Evolutionary conservation across 192 early-diverging fungal species (phyloP), one percentile per base, ranked within the genome.

Genomic region (Lunasporangiospora selenospora): DNA sequence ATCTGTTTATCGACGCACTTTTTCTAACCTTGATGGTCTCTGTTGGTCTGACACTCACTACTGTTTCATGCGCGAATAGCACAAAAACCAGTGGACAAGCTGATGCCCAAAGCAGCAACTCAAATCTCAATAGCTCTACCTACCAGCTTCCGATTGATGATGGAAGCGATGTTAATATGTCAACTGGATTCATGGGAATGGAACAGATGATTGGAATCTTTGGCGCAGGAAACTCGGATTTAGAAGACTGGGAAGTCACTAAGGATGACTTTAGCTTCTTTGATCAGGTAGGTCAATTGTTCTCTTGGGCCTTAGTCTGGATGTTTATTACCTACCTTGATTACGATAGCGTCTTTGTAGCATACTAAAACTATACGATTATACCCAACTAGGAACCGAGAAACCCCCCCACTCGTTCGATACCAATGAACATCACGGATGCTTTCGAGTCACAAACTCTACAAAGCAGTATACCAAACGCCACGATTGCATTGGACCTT

Each of bases 241-340:
- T 73, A 3, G 67, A 42, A 8, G 69, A 73, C 47, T 63, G 59
- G 59, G 69, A 58, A 33, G 55, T 73, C 10, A 73, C 69, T 3
- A 63, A 73, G 26, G 69, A 62, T 33, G 69, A 73, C 42, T 73
- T 73, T 21, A 73, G 61, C 26, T 73, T 63, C 54, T 73, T 73
- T 58, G 69, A 73, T 24, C 45, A 51, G 59, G 67, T 71, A 43
- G 15, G n/a, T n/a, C n/a, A n/a, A n/a, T n/a, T n/a, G n/a, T n/a
- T n/a, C n/a, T n/a, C n/a, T n/a, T n/a, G n/a, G n/a, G n/a, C n/a
- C n/a, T n/a, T n/a, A n/a, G n/a, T n/a, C n/a, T n/a, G n/a, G n/a
- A n/a, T n/a, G n/a, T n/a, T n/a, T n/a, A n/a, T n/a, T n/a, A n/a
- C n/a, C n/a, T n/a, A n/a, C n/a, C n/a, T n/a, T n/a, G n/a, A n/a